Evolutionary conservation across 805 yeast genomes (phyloP).

Genomic region (Wickerhamia fluorescens): DNA sequence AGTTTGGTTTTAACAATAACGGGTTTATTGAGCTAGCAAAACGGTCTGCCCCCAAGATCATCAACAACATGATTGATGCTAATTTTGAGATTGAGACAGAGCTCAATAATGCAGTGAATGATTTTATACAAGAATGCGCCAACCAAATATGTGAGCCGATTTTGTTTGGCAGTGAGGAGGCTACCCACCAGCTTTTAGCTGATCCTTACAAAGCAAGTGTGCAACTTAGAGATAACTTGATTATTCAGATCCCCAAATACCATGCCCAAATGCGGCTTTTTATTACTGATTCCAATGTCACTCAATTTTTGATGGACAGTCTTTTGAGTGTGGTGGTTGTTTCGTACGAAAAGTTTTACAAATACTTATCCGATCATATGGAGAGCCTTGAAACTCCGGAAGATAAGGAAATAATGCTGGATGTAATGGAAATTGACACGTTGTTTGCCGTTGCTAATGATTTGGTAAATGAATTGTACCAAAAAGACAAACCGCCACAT

Average conservation of each 20-base stretch:
- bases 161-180: no score
- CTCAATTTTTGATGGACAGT: conserved; percentile 22
- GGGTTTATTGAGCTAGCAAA: conserved; percentile 46
- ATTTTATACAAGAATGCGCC: conserved; percentile 49
- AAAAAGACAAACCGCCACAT: conserved; percentile 10
- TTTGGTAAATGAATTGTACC: conserved; percentile 15
- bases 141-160: conserved; percentile 42
- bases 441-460: conserved; percentile 45
- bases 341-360: conserved; percentile 50
- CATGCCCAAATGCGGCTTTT: conserved; percentile 46
- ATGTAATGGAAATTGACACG: conserved; percentile 59
- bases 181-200: background rate
- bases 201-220: conserved; percentile 18
- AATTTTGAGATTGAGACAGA: conserved; percentile 64
- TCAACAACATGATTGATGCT: conserved; percentile 77
- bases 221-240: conserved; percentile 43
- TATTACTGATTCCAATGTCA: conserved; percentile 46
- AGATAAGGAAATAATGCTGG: no score
- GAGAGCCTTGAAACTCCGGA: conserved; percentile 14
- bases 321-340: conserved; percentile 45
- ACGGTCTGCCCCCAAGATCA: conserved; percentile 72
- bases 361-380: conserved; percentile 17
- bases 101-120: conserved; percentile 62
- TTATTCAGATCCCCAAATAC: conserved; percentile 49
- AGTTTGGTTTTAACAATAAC: conserved; percentile 27